These are phyloP conservation scores for Juncus effusus DNA, from an alignment of 176 grass and related monocot species.

Conservation along the genomic window DNA sequence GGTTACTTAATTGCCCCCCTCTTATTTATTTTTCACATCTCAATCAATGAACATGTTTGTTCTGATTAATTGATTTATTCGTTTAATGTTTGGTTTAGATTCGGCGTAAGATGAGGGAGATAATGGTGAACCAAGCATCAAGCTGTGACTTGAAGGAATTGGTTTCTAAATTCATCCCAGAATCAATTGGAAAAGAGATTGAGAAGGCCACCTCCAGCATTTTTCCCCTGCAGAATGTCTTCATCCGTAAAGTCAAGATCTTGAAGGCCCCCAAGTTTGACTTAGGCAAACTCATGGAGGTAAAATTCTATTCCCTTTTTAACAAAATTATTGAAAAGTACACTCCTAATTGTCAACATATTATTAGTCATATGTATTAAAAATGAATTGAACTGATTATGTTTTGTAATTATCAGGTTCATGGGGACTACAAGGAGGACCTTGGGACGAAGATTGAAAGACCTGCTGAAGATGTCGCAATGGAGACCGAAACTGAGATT, in stretches of 20 bases:
- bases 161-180: slow-evolving; percentile 71
- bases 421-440: slow-evolving; percentile 88
- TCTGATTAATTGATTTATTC: not conserved
- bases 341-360: not conserved
- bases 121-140: slow-evolving; percentile 60
- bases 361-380: not conserved
- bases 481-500: slow-evolving; percentile 43
- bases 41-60: not conserved
- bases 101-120: slow-evolving; percentile 69
- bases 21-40: no score
- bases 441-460: slow-evolving; percentile 54
- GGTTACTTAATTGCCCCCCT: slow-evolving; percentile 22
- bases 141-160: slow-evolving; percentile 74
- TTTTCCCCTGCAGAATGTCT: slow-evolving; percentile 70
- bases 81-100: slow-evolving; percentile 39
- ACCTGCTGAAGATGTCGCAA: slow-evolving; percentile 45
- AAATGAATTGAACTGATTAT: not conserved
- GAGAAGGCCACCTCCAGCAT: slow-evolving; percentile 72
- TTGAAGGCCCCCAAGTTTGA: slow-evolving; percentile 88
- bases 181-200: slow-evolving; percentile 81
- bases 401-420: slow-evolving; percentile 34
- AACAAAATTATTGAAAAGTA: not conserved
- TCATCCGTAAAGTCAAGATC: slow-evolving; percentile 86
- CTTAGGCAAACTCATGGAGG: slow-evolving; percentile 85
- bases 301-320: slow-evolving; percentile 22